Percentiles rank a stretch among this genome's conserved stretches.
These are phyloP conservation scores for Lablab purpureus DNA, from an alignment of 306 rosid species.

Conservation along the genomic window DNA sequence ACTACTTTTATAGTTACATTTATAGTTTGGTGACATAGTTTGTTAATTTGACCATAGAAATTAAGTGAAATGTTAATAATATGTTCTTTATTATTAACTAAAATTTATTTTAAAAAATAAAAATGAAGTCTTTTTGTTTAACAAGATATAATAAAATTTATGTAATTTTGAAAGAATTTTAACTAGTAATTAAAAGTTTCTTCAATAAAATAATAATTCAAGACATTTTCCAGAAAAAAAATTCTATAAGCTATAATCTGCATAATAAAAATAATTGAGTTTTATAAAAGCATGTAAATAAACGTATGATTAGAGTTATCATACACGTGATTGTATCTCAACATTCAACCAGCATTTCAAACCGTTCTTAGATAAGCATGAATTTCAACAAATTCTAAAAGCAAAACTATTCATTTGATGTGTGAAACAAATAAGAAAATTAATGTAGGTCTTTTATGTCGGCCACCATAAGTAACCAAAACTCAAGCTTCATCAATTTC, in stretches of 20 bases:
- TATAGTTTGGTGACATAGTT: background rate
- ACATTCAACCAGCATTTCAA: background rate
- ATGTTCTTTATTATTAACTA: background rate
- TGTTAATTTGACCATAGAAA: background rate
- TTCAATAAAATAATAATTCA: background rate
- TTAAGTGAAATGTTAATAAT: no score
- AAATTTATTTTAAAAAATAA: no score
- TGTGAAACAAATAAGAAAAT: slow-evolving; percentile 28
- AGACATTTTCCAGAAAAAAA: background rate
- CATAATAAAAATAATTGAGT: background rate
- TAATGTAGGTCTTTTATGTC: slow-evolving; percentile 20
- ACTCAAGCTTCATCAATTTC: slow-evolving; percentile 24
- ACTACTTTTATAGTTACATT: background rate
- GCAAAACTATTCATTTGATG: background rate
- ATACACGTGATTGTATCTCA: background rate
- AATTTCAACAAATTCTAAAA: background rate
- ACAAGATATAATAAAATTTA: no score
- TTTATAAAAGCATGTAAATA: background rate
- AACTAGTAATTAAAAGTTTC: no score
- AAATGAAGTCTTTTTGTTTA: no score
- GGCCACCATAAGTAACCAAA: slow-evolving; percentile 19
- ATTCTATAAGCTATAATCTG: background rate
- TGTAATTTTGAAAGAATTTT: no score
- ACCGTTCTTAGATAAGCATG: background rate
- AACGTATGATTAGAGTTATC: background rate